phyloP scores from a whole-genome alignment of 192 early-diverging fungal genomes.

The Backusella tarrabulga region DNA sequence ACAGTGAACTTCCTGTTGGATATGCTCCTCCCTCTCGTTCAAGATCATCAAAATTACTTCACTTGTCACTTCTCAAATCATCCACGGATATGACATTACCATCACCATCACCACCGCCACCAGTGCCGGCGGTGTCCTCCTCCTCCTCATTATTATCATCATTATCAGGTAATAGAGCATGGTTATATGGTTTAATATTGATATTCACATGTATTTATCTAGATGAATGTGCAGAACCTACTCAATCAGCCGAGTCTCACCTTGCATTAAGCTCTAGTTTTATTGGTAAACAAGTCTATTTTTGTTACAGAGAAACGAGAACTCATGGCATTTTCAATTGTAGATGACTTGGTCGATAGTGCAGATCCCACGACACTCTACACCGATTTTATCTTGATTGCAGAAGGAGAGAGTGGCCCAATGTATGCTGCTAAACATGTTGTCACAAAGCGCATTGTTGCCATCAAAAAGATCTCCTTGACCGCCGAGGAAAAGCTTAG shows the following conservation, averaged over 20 bases:
- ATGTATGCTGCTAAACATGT: slow-evolving; percentile 82
- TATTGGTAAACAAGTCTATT: slow-evolving; percentile 17
- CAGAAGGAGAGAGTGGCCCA: slow-evolving; percentile 90
- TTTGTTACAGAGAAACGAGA: neutral
- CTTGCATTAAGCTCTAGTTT: slow-evolving; percentile 13
- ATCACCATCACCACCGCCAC: neutral
- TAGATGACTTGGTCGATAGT: slow-evolving; percentile 71
- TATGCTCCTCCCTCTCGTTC: slow-evolving; percentile 35
- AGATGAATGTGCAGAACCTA: neutral
- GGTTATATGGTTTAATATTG: neutral
- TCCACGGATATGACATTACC: slow-evolving; percentile 3
- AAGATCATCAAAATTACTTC: slow-evolving; percentile 26
- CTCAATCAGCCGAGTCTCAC: slow-evolving; percentile 1
- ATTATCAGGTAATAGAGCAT: neutral
- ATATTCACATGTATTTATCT: neutral
- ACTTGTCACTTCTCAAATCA: slow-evolving; percentile 8
- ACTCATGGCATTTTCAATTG: neutral
- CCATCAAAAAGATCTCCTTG: slow-evolving; percentile 90
- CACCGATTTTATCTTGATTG: slow-evolving; percentile 84
- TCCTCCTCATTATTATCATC: neutral
- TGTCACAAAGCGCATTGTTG: slow-evolving; percentile 45
- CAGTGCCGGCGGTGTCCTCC: neutral
- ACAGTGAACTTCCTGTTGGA: slow-evolving; percentile 24
- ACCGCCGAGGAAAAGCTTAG: slow-evolving; percentile 87
- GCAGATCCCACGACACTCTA: slow-evolving; percentile 81